These are phyloP conservation scores for Croton laevigatus DNA, from an alignment of 441 rosid genomes.

Conservation along the genomic window DNA sequence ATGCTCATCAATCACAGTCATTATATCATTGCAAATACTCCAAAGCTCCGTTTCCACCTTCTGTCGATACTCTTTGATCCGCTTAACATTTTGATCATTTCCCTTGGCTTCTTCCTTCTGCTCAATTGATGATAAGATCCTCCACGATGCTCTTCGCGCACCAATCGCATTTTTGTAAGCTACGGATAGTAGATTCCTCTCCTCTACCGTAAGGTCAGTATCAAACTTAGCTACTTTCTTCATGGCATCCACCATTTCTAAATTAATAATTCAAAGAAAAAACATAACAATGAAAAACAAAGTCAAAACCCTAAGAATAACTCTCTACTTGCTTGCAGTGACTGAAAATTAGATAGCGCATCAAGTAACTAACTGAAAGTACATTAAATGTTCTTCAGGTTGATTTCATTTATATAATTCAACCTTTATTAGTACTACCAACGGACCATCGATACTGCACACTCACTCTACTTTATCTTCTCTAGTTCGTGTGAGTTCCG, in stretches of 20 bases:
- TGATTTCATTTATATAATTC: background rate
- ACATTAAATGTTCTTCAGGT: background rate
- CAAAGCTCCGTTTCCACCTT: constrained; percentile 43
- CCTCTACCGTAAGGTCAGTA: constrained; percentile 63
- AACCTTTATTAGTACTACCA: background rate
- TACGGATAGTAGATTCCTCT: constrained; percentile 41
- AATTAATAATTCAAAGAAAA: background rate
- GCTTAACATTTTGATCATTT: constrained; percentile 35
- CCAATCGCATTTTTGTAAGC: constrained; percentile 46
- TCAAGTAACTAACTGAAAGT: background rate
- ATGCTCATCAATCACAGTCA: constrained; percentile 46
- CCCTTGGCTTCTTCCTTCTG: constrained; percentile 41
- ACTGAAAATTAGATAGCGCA: background rate
- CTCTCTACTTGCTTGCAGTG: background rate
- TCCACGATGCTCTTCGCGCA: constrained; percentile 46
- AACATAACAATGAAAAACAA: background rate
- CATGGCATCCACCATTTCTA: constrained; percentile 80
- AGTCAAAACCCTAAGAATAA: constrained; percentile 9
- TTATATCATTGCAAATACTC: constrained; percentile 38
- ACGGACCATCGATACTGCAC: background rate
- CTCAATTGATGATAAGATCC: constrained; percentile 48
- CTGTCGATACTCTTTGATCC: constrained; percentile 45
- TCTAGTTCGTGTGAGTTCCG: background rate
- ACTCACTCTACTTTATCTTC: background rate
- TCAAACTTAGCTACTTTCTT: constrained; percentile 65